Evolutionary conservation across 2,329 filamentous ascomycete genomes (phyloP), one percentile per base, ranked within the genome.

Genomic region (Monilinia laxa): DNA sequence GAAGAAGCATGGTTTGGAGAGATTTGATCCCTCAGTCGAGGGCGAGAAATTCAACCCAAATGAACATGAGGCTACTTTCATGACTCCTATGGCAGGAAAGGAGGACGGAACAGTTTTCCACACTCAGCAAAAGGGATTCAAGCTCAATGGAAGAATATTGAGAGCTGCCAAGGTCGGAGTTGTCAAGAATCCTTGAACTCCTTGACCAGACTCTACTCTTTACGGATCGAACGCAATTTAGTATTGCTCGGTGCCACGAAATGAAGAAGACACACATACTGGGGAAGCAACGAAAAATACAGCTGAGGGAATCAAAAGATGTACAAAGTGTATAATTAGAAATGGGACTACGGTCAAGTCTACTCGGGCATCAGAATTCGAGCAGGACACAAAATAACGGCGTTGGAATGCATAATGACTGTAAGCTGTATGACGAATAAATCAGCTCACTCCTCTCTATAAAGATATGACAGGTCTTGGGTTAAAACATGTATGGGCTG

Each of bases 121-220:
- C 78, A 92, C 92, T 60, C 94, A 98, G 84, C 91, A 92, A 80
- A 98, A 97, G 84, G 95, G 95, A 64, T 99, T 97, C 83, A 88
- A 87, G 80, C 86, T 98, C 71, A 98, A 99, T 78, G 93, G 94
- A 68, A 85, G 95, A 69, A 85, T 97, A 67, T 80, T 99, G 75
- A 87, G 95, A 78, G 92, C 94, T 70, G 92, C 94, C 77, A 97
- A 98, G 85, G 94, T 98, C 71, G 93, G 94, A 76, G 93, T 97
- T 67, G 93, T 96, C 71, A 96, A 95, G 86, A 96, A 95, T 81
- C 63, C 56, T 66, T 62, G 38, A 62, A 51, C 31, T 20, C 14
- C 14, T 38, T 35, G 51, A 51, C 2, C 45, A 51, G 38, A 23
- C n/a, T 38, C 23, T 51, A 52, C 51, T 38, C 6, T 51, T 28